Percentiles rank a stretch among this genome's conserved stretches.
Evolutionary conservation across 257 asterid species (phyloP).

Genomic region (Knoxia roxburghii): DNA sequence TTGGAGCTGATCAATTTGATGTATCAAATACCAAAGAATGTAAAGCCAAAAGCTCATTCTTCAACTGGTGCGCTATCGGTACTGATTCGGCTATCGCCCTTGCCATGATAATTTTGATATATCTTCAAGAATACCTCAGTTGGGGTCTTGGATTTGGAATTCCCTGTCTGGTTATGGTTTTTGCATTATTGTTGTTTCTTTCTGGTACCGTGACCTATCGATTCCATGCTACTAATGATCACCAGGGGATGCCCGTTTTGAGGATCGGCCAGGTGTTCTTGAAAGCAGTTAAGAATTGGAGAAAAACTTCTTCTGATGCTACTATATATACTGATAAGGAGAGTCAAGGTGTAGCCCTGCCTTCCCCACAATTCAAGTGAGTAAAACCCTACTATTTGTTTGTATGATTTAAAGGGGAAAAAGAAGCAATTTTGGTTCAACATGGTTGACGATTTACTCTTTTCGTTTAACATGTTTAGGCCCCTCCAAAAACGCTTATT

Average conservation of each 20-base stretch:
- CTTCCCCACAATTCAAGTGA: constrained; percentile 47
- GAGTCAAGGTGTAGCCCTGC: constrained; percentile 32
- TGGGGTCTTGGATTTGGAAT: constrained; percentile 85
- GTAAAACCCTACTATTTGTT: background rate
- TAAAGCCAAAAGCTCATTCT: constrained; percentile 69
- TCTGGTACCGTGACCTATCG: constrained; percentile 56
- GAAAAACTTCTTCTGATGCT: constrained; percentile 18
- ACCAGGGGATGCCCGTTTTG: constrained; percentile 36
- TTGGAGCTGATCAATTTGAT: constrained; percentile 76
- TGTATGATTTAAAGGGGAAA: background rate
- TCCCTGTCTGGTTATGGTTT: constrained; percentile 55
- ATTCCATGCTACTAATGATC: constrained; percentile 22
- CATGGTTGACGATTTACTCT: background rate
- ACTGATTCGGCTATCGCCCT: constrained; percentile 35
- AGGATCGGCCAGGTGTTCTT: constrained; percentile 50
- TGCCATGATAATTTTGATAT: constrained; percentile 39
- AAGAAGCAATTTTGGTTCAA: background rate
- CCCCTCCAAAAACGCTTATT: no score
- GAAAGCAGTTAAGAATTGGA: constrained; percentile 46
- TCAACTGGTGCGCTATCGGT: constrained; percentile 67
- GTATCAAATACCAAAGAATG: constrained; percentile 44
- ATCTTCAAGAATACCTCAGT: constrained; percentile 62
- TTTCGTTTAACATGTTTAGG: no score
- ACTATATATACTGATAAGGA: constrained; percentile 21
- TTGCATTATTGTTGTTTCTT: constrained; percentile 39